phyloP scores from a whole-genome alignment of 2,329 filamentous ascomycete genomes.

The Rhynchosporium graminicola region DNA sequence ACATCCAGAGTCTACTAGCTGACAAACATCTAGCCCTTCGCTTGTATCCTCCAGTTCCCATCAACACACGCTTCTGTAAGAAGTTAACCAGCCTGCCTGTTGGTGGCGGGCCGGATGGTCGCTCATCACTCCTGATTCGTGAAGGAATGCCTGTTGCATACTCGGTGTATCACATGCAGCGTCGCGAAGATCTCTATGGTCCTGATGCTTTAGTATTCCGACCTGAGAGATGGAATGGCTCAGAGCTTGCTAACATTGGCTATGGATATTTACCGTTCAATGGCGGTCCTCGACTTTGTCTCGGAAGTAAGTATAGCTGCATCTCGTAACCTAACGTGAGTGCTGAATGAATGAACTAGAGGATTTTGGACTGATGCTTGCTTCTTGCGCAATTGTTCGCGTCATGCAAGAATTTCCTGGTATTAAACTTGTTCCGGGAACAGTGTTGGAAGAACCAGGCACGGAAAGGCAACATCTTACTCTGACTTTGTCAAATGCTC shows the following conservation, averaged over 20 bases:
- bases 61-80: constrained; percentile 25
- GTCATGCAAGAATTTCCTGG: constrained; percentile 25
- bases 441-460: constrained; percentile 22
- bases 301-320: constrained; percentile 36
- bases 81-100: constrained; percentile 31
- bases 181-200: constrained; percentile 38
- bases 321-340: constrained; percentile 6
- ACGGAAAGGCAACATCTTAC: constrained; percentile 27
- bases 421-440: constrained; percentile 22
- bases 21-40: constrained; percentile 22
- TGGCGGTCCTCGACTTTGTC: constrained; percentile 40
- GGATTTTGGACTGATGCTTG: constrained; percentile 28
- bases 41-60: constrained; percentile 22
- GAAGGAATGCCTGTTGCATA: constrained; percentile 33
- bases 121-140: constrained; percentile 33
- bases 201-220: constrained; percentile 40
- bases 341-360: constrained; percentile 20
- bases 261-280: constrained; percentile 40
- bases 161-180: constrained; percentile 35
- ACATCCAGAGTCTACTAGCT: not conserved
- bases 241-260: constrained; percentile 43
- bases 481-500: constrained; percentile 25
- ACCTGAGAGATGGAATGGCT: constrained; percentile 39
- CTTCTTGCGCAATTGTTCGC: constrained; percentile 27
- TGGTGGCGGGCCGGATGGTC: constrained; percentile 38